Percentiles rank a stretch among this genome's conserved stretches.
Conservation (phyloP, 1,284 basidiomycete genomes). For the Peniophora sp. region DNA sequence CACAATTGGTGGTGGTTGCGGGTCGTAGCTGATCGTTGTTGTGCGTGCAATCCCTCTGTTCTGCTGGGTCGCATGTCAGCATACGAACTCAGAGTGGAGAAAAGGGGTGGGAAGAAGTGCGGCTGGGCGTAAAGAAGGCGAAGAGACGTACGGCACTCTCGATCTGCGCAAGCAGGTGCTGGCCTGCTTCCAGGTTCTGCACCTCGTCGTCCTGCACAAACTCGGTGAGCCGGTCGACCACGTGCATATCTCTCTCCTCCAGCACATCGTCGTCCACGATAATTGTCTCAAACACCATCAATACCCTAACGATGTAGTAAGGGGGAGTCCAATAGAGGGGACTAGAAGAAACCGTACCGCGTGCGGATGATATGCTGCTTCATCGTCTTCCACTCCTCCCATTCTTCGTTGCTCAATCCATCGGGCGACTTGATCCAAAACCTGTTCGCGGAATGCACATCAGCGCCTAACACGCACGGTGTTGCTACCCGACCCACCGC, state of each 20-base stretch:
- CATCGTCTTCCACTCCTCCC: slow-evolving; percentile 77
- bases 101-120: too few species aligned
- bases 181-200: slow-evolving; percentile 56
- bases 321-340: too few species aligned
- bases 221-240: slow-evolving; percentile 74
- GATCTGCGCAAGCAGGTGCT: slow-evolving; percentile 53
- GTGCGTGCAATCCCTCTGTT: too few species aligned
- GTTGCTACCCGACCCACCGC: too few species aligned
- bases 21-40: too few species aligned
- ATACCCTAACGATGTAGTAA: too few species aligned
- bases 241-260: slow-evolving; percentile 74
- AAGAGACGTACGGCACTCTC: slow-evolving; percentile 39
- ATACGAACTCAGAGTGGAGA: too few species aligned
- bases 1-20: slow-evolving; percentile 69
- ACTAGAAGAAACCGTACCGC: slow-evolving; percentile 49
- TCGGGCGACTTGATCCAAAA: slow-evolving; percentile 79
- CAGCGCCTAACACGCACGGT: too few species aligned
- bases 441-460: too few species aligned
- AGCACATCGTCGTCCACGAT: slow-evolving; percentile 73
- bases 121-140: too few species aligned
- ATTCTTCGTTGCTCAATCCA: slow-evolving; percentile 57
- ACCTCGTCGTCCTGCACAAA: slow-evolving; percentile 69
- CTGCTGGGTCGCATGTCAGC: too few species aligned
- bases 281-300: too few species aligned
- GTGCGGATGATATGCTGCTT: slow-evolving; percentile 89